These are phyloP conservation scores for Lotus japonicus DNA, from an alignment of 306 rosid species.

Conservation along the genomic window DNA sequence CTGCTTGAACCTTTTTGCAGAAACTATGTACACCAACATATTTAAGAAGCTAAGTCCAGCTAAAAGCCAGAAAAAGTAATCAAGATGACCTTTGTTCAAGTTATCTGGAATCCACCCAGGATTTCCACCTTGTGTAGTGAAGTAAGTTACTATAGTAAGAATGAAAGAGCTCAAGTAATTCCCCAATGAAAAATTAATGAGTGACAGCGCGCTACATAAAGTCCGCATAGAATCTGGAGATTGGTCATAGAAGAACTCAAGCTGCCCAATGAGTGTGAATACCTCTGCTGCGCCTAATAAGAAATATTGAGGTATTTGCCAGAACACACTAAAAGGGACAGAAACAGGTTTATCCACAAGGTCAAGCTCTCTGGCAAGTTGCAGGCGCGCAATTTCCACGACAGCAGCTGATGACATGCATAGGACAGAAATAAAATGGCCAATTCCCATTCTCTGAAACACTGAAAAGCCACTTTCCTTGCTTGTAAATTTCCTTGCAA, in stretches of 20 bases:
- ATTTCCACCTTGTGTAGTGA: conserved; percentile 56
- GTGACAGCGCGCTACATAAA: conserved; percentile 64
- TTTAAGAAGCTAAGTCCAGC: conserved; percentile 74
- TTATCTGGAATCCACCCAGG: conserved; percentile 84
- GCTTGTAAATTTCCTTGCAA: conserved; percentile 62
- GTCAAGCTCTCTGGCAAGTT: conserved; percentile 50
- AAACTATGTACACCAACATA: conserved; percentile 36
- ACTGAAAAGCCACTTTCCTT: conserved; percentile 67
- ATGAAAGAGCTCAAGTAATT: conserved; percentile 79
- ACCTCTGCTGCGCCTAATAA: conserved; percentile 78
- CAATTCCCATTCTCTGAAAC: conserved; percentile 78
- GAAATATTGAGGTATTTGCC: conserved; percentile 90
- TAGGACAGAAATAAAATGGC: conserved; percentile 58
- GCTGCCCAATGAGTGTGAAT: conserved; percentile 68
- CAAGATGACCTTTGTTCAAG: conserved; percentile 74
- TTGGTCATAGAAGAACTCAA: conserved; percentile 87
- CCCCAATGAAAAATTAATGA: conserved; percentile 56
- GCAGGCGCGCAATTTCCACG: conserved; percentile 62
- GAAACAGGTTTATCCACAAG: conserved; percentile 53
- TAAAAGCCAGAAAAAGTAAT: conserved; percentile 77
- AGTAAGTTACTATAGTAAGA: conserved; percentile 66
- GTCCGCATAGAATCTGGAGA: conserved; percentile 82
- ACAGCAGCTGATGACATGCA: conserved; percentile 84
- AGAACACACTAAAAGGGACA: conserved; percentile 62
- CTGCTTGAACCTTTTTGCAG: conserved; percentile 52